Base-by-base conservation (phyloP, 2,329 filamentous ascomycete species). In the Fusarium sp. region DNA sequence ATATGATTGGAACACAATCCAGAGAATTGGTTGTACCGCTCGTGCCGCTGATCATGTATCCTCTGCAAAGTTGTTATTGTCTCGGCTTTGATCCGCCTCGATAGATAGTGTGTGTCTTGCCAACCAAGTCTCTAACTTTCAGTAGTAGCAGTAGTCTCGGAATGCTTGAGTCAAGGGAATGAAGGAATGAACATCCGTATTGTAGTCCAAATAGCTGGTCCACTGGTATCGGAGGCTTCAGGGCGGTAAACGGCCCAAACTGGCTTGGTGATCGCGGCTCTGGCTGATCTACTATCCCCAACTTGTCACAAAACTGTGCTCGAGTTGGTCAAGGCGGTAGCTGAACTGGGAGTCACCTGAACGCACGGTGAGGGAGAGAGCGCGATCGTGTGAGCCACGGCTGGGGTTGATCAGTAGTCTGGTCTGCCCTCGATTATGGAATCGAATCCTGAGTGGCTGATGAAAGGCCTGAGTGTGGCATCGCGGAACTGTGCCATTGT, bases 121-220 rank as follows among this genome's bases (percentile, higher is more conserved):
- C 62, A 65, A 46, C 25, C 50, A 38, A 37, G 44, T 43, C 53
- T 52, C 52, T 49, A 49, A 32, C 32, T 40, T 43, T 40, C 30
- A 57, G 54, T 38, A 59, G 43, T 56, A 63, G 28, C 53, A 65
- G 44, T 58, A 70, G 72, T 42, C 44, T 64, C 58, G 38, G 54
- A 60, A 64, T 71, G 43, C 43, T 57, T 50, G 69, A 75, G 74
- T 76, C 72, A 75, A 75, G 63, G 49, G 64, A 62, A 75, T 76
- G 63, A 58, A 71, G 52, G 42, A 54, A 65, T 68, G 52, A 46
- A 62, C 35, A 53, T 69, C 49, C 28, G 37, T 32, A 63, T 50
- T 54, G 37, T 61, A 68, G 54, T 57, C 38, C 56, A 46, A 42
- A 72, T 33, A 56, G 47, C 53, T 35, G n/a, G n/a, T 64, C 53